Evolutionary conservation across 768 basidiomycete genomes (phyloP).

Genomic region (Polyporus arcularius): DNA sequence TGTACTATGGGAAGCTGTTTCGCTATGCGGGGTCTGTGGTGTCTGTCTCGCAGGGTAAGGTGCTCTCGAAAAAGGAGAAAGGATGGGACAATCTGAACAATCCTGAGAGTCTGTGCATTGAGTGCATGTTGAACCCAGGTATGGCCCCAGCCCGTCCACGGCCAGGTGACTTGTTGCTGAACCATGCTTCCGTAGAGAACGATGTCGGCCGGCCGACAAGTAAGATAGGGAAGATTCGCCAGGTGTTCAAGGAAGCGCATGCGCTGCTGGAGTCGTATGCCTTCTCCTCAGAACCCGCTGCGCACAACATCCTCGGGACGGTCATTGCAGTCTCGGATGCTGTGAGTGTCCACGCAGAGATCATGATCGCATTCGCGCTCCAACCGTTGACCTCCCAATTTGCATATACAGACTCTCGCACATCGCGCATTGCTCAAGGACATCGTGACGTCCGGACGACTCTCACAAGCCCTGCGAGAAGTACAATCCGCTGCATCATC

Average conservation of each 20-base stretch:
- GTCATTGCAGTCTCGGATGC: constrained; percentile 25
- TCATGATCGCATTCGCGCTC: background rate
- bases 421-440: constrained; percentile 15
- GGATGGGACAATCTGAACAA: constrained; percentile 32
- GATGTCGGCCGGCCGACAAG: constrained; percentile 40
- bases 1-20: constrained; percentile 58
- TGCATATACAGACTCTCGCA: constrained; percentile 12
- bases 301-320: constrained; percentile 24
- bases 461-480: constrained; percentile 11
- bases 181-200: constrained; percentile 31
- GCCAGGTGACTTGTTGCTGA: background rate
- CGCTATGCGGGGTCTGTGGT: constrained; percentile 44
- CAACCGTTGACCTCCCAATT: background rate
- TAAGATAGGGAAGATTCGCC: constrained; percentile 34
- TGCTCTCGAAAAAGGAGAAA: constrained; percentile 38
- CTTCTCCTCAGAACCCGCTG: background rate
- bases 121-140: constrained; percentile 47
- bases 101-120: constrained; percentile 37
- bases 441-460: constrained; percentile 22
- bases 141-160: constrained; percentile 7
- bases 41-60: constrained; percentile 36
- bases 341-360: constrained; percentile 10
- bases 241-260: constrained; percentile 38
- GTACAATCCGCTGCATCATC: constrained; percentile 5
- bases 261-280: constrained; percentile 14